These are phyloP conservation scores for Vigna nakashimae DNA, from an alignment of 306 rosid genomes.

Conservation along the genomic window DNA sequence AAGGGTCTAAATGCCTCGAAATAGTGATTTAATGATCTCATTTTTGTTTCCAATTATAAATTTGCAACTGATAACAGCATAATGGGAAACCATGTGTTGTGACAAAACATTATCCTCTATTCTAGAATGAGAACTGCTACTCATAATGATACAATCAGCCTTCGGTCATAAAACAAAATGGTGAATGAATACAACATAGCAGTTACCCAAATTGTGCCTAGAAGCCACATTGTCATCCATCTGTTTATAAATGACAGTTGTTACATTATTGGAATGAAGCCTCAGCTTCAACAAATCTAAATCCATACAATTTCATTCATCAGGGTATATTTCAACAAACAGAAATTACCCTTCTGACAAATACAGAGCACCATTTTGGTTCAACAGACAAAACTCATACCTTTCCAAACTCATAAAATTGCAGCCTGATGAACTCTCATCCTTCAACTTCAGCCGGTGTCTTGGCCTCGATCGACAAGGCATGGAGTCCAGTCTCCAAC, in stretches of 20 bases:
- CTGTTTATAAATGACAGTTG: constrained; percentile 14
- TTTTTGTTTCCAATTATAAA: neutral
- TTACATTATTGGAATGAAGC: constrained; percentile 10
- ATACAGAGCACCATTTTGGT: neutral
- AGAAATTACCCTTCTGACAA: constrained; percentile 18
- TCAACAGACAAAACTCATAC: constrained; percentile 26
- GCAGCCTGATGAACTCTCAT: constrained; percentile 31
- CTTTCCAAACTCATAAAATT: constrained; percentile 25
- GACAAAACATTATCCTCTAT: neutral
- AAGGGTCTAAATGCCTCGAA: neutral
- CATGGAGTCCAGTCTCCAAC: constrained; percentile 80
- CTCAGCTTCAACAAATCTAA: constrained; percentile 15
- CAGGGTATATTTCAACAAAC: constrained; percentile 21
- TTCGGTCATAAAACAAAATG: constrained; percentile 2
- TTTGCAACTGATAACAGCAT: constrained; percentile 10
- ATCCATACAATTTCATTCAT: constrained; percentile 26
- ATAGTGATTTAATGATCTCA: neutral
- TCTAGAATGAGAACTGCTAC: neutral
- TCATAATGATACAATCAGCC: constrained; percentile 7
- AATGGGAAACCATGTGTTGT: neutral
- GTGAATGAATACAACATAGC: neutral
- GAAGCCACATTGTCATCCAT: neutral
- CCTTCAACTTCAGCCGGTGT: constrained; percentile 68
- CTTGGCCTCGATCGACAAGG: constrained; percentile 82
- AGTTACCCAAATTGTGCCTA: too few relatives aligned